phyloP scores from a whole-genome alignment of 495 filamentous ascomycete genomes.

The Penicillium subrubescens region DNA sequence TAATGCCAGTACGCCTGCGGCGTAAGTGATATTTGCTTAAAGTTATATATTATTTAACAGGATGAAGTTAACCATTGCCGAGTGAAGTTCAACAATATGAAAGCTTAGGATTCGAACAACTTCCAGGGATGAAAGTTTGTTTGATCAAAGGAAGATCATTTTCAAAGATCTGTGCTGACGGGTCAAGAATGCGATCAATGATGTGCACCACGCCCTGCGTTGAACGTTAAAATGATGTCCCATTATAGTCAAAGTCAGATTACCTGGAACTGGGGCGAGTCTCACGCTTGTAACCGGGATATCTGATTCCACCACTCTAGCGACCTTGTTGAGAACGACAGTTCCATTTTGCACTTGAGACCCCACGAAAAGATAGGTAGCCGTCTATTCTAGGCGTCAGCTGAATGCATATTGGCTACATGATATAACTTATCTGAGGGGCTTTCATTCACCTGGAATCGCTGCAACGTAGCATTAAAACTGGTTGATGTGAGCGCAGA shows the following conservation, averaged over 20 bases:
- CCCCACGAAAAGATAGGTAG: not conserved
- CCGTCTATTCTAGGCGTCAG: not conserved
- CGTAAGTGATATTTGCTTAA: too few species aligned
- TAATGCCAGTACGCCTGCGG: too few species aligned
- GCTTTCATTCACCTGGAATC: not conserved
- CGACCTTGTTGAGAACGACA: not conserved
- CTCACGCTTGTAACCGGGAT: not conserved
- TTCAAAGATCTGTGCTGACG: not conserved
- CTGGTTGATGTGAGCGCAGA: not conserved
- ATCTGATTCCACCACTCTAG: not conserved
- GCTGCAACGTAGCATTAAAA: not conserved
- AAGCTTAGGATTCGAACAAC: not conserved
- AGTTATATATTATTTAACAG: too few species aligned
- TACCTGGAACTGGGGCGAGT: not conserved
- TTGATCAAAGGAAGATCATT: not conserved
- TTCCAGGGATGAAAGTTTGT: not conserved
- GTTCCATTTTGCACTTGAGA: not conserved
- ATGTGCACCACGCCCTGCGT: not conserved
- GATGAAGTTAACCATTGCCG: too few species aligned
- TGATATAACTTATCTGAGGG: not conserved
- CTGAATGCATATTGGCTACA: not conserved
- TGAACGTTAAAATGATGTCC: not conserved
- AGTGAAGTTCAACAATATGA: not conserved
- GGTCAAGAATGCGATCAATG: not conserved
- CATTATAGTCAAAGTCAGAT: not conserved